Evolutionary conservation across 2,329 filamentous ascomycete genomes (phyloP).

Genomic region (Sclerotinia glacialis): DNA sequence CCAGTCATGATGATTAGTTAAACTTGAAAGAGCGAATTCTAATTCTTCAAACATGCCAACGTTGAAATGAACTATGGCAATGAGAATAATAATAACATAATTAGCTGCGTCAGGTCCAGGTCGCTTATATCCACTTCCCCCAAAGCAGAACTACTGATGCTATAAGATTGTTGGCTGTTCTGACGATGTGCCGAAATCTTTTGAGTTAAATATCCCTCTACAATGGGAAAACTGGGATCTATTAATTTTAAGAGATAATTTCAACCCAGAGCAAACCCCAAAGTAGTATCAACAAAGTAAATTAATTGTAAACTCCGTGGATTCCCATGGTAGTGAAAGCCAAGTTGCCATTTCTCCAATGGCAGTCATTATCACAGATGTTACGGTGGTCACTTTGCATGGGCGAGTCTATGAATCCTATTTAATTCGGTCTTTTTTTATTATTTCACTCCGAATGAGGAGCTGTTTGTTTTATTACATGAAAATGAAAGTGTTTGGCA

Average conservation of each 20-base stretch:
- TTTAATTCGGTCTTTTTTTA: too few relatives aligned
- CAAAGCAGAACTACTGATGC: too few relatives aligned
- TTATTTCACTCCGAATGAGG: too few relatives aligned
- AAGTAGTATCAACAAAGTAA: conserved; percentile 80
- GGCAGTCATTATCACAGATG: too few relatives aligned
- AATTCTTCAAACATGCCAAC: conserved; percentile 42
- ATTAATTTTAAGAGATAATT: conserved; percentile 36
- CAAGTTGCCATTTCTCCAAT: conserved; percentile 71
- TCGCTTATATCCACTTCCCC: too few relatives aligned
- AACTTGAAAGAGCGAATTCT: conserved; percentile 59
- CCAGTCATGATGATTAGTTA: conserved; percentile 66
- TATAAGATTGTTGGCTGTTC: conserved; percentile 42
- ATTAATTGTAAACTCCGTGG: conserved; percentile 74
- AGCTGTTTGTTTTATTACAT: too few relatives aligned
- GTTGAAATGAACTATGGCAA: too few relatives aligned
- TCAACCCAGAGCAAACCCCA: conserved; percentile 66
- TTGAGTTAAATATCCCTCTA: background rate
- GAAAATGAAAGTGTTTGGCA: too few relatives aligned
- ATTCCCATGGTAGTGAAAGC: conserved; percentile 73
- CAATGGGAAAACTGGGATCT: background rate
- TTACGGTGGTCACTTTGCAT: too few relatives aligned
- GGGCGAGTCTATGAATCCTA: too few relatives aligned
- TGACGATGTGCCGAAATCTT: conserved; percentile 65
- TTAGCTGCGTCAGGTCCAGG: too few relatives aligned
- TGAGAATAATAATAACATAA: too few relatives aligned